Base-by-base conservation (phyloP, 768 basidiomycete species). In the Leccinum uliginosum region DNA sequence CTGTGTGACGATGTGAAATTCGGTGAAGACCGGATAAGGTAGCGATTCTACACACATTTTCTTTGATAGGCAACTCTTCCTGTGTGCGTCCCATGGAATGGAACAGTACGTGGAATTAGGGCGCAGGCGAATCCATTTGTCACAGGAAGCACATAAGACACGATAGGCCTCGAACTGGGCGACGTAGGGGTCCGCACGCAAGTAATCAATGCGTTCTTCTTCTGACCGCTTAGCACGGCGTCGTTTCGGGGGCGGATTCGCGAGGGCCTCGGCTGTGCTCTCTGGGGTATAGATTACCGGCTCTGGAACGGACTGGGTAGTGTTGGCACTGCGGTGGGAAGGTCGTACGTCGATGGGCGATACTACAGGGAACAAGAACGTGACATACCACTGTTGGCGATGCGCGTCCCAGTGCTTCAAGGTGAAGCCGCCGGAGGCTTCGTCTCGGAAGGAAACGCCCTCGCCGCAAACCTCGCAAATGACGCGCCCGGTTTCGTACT, bases 21-120 rank as follows among this genome's bases (percentile, higher is more conserved):
- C 27, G 46, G 46, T 53, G 54, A 48, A 9, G 50, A 27, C 51
- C 45, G 53, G 47, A 58, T 30, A 52, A 57, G 27, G 40, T 6
- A 53, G 21, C 45, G 51, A 62, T 57, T 12, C 38, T 44, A 38
- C 84, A 58, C 66, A 87, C 88, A 83, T 80, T 70, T 88, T 87
- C 75, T 88, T 90, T 1, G 87, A 83, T 47, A 91, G 72, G 71
- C 89, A 91, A 66, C 86, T 88, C 74, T 89, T 91, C 43, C 89
- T 76, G 65, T 91, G 89, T 3, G 89, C 89, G 66, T 91, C 88
- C 89, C 89, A 91, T 0, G 89, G 89, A 53, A 91, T 91, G n/a
- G 84, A 87, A 65, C 89, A 92, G 64, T 90, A 92, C 0, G 89
- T 91, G 53, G 89, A 91, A 68, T 92, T 92, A 45, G 89, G 88